A percentile compares a stretch with the other conserved stretches of the same genome.
These are phyloP conservation scores for Orbilia blumenaviensis DNA, from an alignment of 2,329 filamentous ascomycete species.

Conservation along the genomic window DNA sequence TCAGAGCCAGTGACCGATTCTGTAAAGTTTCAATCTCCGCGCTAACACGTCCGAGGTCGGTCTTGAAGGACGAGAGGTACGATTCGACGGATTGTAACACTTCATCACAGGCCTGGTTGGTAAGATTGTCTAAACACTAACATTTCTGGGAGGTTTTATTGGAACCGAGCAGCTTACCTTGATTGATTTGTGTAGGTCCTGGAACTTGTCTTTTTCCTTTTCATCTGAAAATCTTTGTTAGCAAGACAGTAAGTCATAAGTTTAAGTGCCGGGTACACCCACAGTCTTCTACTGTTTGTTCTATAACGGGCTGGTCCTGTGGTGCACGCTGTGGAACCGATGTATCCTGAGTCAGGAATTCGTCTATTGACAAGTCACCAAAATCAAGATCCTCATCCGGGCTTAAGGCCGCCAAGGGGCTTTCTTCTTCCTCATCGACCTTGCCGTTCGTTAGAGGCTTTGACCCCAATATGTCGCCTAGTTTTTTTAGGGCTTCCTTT, in stretches of 20 bases:
- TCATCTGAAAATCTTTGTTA: slow-evolving; percentile 67
- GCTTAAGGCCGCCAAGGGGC: slow-evolving; percentile 15
- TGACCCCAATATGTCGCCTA: slow-evolving; percentile 33
- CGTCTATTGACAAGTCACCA: slow-evolving; percentile 76
- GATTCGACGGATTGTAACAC: slow-evolving; percentile 91
- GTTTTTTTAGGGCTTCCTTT: slow-evolving; percentile 41
- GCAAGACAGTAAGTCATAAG: slow-evolving; percentile 38
- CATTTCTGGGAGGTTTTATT: slow-evolving; percentile 17
- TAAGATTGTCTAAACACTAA: slow-evolving; percentile 52
- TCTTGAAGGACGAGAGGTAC: slow-evolving; percentile 90
- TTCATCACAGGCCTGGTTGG: slow-evolving; percentile 78
- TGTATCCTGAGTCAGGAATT: slow-evolving; percentile 66
- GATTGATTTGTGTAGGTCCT: slow-evolving; percentile 90
- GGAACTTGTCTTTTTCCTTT: slow-evolving; percentile 81
- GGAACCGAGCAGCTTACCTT: slow-evolving; percentile 59
- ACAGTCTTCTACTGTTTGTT: slow-evolving; percentile 78
- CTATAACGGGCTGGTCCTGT: slow-evolving; percentile 59
- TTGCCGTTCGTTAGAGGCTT: slow-evolving; percentile 25
- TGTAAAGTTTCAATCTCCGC: slow-evolving; percentile 95
- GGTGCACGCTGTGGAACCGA: neutral
- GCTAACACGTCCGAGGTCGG: slow-evolving; percentile 89
- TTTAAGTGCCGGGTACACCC: slow-evolving; percentile 61
- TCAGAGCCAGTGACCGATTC: slow-evolving; percentile 82
- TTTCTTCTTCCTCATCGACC: slow-evolving; percentile 2
- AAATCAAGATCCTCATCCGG: slow-evolving; percentile 79